These are phyloP conservation scores for Fusarium sp. DNA, from an alignment of 2,329 filamentous ascomycete species.

Conservation along the genomic window DNA sequence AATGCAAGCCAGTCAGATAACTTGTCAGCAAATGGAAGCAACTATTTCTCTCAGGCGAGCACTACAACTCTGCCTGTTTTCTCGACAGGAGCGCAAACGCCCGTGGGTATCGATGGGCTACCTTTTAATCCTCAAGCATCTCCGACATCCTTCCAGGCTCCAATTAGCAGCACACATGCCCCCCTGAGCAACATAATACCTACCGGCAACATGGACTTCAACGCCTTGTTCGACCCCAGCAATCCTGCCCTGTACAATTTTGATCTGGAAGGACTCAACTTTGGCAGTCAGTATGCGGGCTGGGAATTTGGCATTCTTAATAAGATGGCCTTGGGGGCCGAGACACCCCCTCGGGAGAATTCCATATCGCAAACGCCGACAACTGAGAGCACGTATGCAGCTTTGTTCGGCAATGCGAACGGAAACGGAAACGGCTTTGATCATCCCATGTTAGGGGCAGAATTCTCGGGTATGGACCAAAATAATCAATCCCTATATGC, in stretches of 20 bases:
- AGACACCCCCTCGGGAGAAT: slow-evolving; percentile 79
- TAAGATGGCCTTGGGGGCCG: slow-evolving; percentile 86
- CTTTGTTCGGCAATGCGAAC: slow-evolving; percentile 66
- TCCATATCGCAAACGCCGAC: slow-evolving; percentile 59
- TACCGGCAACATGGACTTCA: slow-evolving; percentile 65
- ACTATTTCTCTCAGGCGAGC: slow-evolving; percentile 64
- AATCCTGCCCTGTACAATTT: slow-evolving; percentile 96
- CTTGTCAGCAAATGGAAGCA: slow-evolving; percentile 58
- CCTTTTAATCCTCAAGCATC: slow-evolving; percentile 76
- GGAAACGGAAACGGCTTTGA: slow-evolving; percentile 65
- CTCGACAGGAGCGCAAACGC: slow-evolving; percentile 59
- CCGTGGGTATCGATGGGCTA: slow-evolving; percentile 63
- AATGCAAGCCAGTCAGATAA: slow-evolving; percentile 64
- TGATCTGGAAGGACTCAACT: slow-evolving; percentile 87
- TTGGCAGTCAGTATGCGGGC: slow-evolving; percentile 95
- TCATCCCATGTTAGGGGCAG: slow-evolving; percentile 63
- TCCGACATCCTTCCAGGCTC: slow-evolving; percentile 77
- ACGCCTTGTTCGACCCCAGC: slow-evolving; percentile 85
- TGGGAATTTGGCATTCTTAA: slow-evolving; percentile 96
- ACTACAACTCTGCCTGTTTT: slow-evolving; percentile 66
- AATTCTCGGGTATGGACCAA: slow-evolving; percentile 67
- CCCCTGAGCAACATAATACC: slow-evolving; percentile 64
- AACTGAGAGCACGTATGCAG: slow-evolving; percentile 56
- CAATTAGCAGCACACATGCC: slow-evolving; percentile 63
- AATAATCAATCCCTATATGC: slow-evolving; percentile 62